Evolutionary conservation across 2,329 filamentous ascomycete genomes (phyloP).

Genomic region (Cryphonectria nitschkei): DNA sequence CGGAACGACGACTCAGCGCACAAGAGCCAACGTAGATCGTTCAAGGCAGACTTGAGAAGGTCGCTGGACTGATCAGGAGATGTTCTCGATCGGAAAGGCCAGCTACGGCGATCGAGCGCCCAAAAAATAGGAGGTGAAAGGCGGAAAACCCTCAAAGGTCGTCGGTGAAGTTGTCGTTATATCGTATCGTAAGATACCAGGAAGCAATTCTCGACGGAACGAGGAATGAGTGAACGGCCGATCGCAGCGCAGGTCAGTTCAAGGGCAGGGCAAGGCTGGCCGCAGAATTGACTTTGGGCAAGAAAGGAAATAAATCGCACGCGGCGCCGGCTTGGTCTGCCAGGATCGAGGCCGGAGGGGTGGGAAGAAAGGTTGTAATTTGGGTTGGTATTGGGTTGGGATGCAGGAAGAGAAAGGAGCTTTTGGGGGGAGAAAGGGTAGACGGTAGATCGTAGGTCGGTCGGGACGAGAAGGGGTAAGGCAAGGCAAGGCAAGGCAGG

Average conservation of each 20-base stretch:
- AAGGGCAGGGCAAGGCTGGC: slow-evolving; percentile 6
- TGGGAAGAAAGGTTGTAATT: neutral
- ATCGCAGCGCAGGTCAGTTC: neutral
- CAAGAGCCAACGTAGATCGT: slow-evolving; percentile 11
- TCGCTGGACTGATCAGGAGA: slow-evolving; percentile 19
- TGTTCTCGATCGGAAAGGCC: slow-evolving; percentile 22
- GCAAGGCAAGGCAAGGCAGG: neutral
- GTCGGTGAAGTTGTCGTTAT: slow-evolving; percentile 5
- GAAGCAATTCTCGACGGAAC: slow-evolving; percentile 18
- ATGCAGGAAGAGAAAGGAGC: slow-evolving; percentile 19
- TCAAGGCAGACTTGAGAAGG: slow-evolving; percentile 9
- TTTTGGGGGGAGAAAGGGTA: neutral
- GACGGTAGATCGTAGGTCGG: neutral
- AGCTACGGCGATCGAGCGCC: slow-evolving; percentile 7
- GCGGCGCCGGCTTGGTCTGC: slow-evolving; percentile 19
- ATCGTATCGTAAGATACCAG: slow-evolving; percentile 18
- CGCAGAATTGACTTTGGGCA: slow-evolving; percentile 13
- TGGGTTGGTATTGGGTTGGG: neutral
- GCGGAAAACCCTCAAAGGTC: neutral
- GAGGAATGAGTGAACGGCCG: slow-evolving; percentile 8
- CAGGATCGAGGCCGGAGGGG: slow-evolving; percentile 17
- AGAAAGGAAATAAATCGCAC: slow-evolving; percentile 9
- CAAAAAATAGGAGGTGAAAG: slow-evolving; percentile 9
- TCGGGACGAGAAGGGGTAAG: slow-evolving; percentile 9
- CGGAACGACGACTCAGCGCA: neutral